Base-by-base conservation (phyloP, 169 alveolate genomes). In the Besnoitia besnoiti region DNA sequence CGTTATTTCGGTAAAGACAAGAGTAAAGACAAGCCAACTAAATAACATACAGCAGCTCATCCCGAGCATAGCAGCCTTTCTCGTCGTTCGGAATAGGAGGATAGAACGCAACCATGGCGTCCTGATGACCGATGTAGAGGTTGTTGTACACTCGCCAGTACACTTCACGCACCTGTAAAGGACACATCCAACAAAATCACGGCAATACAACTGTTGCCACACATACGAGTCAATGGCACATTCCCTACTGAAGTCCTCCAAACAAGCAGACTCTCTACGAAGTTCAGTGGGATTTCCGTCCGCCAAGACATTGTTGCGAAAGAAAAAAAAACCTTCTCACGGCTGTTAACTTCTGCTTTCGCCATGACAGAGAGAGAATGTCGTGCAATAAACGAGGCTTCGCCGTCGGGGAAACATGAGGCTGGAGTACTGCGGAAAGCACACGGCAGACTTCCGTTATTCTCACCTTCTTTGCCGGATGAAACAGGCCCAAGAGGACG, bases 141-240 rank as follows among this genome's bases (percentile, higher is more conserved):
- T 98, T 98, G 96, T 99, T 99, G 96, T 99, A 99, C 87, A 99
- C 97, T 47, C 99, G 98, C 99, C 99, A 99, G 96, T 99, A 99
- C 62, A 85, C 91, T 89, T 93, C 95, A n/a, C 95, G 95, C 37
- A 93, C 94, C 95, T 93, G 95, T 0, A 55, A 37, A 33, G 44
- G 85, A 16, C 73, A 40, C 46, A 84, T 27, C 0, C 39, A 47
- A 46, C 55, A 27, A 85, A 35, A 14, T 27, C 27, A 39, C 77
- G 44, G 40, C 55, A 39, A n/a, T n/a, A n/a, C n/a, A n/a, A n/a
- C n/a, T n/a, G n/a, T n/a, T n/a, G n/a, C n/a, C n/a, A n/a, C n/a
- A n/a, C n/a, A n/a, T n/a, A n/a, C n/a, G n/a, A n/a, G n/a, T n/a
- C n/a, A n/a, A n/a, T n/a, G n/a, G n/a, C n/a, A n/a, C n/a, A n/a